Evolutionary conservation across 805 yeast genomes (phyloP).

Genomic region (Nakazawaea wyomingensis): DNA sequence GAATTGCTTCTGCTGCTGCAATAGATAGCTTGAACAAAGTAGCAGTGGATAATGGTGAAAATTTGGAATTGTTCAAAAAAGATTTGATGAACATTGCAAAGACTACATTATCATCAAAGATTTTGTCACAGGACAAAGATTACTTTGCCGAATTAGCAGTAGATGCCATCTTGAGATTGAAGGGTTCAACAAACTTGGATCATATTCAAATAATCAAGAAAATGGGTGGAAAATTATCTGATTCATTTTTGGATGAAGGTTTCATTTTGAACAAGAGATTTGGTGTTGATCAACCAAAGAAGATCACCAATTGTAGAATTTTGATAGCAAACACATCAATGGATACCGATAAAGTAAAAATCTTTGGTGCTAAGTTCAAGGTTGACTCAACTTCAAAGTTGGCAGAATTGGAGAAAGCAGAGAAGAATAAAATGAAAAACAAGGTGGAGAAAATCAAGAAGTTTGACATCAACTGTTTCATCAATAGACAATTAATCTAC

Average conservation of each 20-base stretch:
- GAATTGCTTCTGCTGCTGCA: constrained; percentile 87
- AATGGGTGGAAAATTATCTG: constrained; percentile 86
- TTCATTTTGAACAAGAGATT: constrained; percentile 87
- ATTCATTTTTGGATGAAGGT: constrained; percentile 94
- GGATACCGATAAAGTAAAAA: constrained; percentile 97
- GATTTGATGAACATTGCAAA: constrained; percentile 85
- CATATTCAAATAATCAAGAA: constrained; percentile 92
- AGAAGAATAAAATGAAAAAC: constrained; percentile 83
- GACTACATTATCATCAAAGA: constrained; percentile 90
- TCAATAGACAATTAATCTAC: constrained; percentile 93
- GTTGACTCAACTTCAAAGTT: constrained; percentile 92
- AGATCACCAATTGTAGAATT: constrained; percentile 74
- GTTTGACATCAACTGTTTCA: constrained; percentile 77
- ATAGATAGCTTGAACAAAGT: constrained; percentile 67
- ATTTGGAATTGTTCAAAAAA: constrained; percentile 55
- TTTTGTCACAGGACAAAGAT: constrained; percentile 90
- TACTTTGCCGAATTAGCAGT: constrained; percentile 88
- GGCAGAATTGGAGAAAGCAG: constrained; percentile 92
- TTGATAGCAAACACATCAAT: constrained; percentile 91
- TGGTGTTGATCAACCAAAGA: constrained; percentile 92
- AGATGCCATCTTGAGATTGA: constrained; percentile 83
- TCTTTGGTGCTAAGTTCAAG: constrained; percentile 96
- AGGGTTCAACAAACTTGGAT: constrained; percentile 83
- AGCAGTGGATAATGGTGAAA: constrained; percentile 67
- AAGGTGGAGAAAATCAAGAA: constrained; percentile 87